Evolutionary conservation across 1,284 basidiomycete genomes (phyloP), one percentile per base, ranked within the genome.

Genomic region (Pseudozyma sp.): DNA sequence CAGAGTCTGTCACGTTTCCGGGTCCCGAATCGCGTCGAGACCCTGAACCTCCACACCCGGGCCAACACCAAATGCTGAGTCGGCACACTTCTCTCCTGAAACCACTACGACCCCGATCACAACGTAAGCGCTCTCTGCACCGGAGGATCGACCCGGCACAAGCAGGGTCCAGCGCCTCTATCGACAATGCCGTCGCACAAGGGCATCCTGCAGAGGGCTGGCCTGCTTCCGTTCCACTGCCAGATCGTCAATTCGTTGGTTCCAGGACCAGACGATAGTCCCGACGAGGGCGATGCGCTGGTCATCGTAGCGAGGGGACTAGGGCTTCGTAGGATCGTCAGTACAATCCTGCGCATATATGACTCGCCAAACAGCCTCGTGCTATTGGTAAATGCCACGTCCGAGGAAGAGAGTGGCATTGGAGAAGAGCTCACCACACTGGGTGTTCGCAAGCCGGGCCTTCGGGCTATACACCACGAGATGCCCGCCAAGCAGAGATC

Each of bases 391-490:
- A 96, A 97, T 84, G 94, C 95, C 0, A 89, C 85, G 0, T 87
- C 89, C 3, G 92, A 95, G 68, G 96, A 98, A 82, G 94, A 97
- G 81, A 88, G 90, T 0, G 93, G 92, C 1, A 92, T 99, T 42
- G 94, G 93, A 0, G 94, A 97, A 77, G 93, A 97, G 81, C 88
- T 99, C 9, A 92, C 93, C 0, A 90, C 94, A 24, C 92, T 97
- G 89, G 94, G 95, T 2, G 94, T 93, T 68, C 87, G 92, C 65
- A 91, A 90, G 76, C 94, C 94, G 0, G 94, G 94, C 0, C 86
- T 99, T 62, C 88, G 94, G 14, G 88, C 92, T 11, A 89, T 99
- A 4, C 91, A 90, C 0, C 93, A 94, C 81, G 94, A 98, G 83
- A 92, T 91, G 82, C 88, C 87, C 7, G 91, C 89, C 74, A 91